phyloP scores from a whole-genome alignment of 768 basidiomycete species.

The Suillus ampliporus region DNA sequence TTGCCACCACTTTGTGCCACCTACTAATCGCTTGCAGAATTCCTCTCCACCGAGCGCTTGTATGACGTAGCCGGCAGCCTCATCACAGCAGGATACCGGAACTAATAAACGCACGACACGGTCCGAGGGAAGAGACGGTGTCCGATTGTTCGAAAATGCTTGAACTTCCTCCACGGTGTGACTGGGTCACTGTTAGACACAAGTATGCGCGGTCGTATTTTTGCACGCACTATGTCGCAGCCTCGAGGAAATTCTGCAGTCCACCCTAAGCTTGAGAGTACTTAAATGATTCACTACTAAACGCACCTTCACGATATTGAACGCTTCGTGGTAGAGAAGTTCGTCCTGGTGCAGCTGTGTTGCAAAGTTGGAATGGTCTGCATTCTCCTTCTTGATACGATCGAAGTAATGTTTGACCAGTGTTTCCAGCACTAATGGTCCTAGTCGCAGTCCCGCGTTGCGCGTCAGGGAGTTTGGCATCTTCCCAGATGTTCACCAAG shows the following conservation, averaged over 20 bases:
- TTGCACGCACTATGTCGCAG: constrained; percentile 63
- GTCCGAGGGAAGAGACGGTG: constrained; percentile 85
- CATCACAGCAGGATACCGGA: constrained; percentile 76
- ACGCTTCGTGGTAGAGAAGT: constrained; percentile 81
- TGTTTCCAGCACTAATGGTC: constrained; percentile 74
- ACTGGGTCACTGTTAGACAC: constrained; percentile 41
- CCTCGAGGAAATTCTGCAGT: constrained; percentile 73
- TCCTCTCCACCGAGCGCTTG: constrained; percentile 86
- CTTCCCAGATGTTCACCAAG: not conserved
- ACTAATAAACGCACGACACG: constrained; percentile 73
- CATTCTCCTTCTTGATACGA: constrained; percentile 52
- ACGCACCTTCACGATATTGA: constrained; percentile 74
- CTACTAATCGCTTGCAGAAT: constrained; percentile 69
- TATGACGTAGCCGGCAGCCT: constrained; percentile 75
- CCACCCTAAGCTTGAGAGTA: not conserved
- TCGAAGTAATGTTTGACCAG: constrained; percentile 89
- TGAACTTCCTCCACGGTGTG: constrained; percentile 86
- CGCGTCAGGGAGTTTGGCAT: constrained; percentile 64
- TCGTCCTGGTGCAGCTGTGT: constrained; percentile 70
- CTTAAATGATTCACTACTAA: not conserved
- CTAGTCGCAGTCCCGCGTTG: constrained; percentile 67
- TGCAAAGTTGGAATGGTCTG: constrained; percentile 44
- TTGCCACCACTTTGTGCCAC: constrained; percentile 98
- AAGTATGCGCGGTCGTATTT: constrained; percentile 1
- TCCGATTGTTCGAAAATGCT: constrained; percentile 80